Conservation (phyloP, 2,329 filamentous ascomycete genomes). For the Bipolaris oryzae region DNA sequence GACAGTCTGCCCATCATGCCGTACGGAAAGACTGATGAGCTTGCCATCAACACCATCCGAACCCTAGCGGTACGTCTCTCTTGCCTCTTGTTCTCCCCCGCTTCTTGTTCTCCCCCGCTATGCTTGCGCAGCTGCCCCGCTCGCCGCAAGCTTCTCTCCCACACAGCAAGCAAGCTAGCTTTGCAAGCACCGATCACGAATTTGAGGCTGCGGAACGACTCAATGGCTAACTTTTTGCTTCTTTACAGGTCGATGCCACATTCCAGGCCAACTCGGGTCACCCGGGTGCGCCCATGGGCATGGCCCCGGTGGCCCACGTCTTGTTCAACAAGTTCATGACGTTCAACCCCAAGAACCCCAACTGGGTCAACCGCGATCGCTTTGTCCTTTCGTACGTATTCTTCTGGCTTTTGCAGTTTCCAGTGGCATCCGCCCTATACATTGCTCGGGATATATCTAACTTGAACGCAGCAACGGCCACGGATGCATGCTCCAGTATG, state of each 20-base stretch:
- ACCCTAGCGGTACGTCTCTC: constrained; percentile 80
- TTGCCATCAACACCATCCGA: constrained; percentile 98
- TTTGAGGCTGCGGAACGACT: neutral
- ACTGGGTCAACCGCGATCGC: constrained; percentile 96
- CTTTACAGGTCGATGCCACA: constrained; percentile 89
- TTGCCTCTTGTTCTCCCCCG: constrained; percentile 20
- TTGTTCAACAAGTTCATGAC: constrained; percentile 99
- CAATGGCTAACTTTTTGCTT: constrained; percentile 42
- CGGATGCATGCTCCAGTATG: constrained; percentile 99
- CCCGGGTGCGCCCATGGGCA: constrained; percentile 95
- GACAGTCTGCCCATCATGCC: constrained; percentile 68
- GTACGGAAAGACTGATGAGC: constrained; percentile 84
- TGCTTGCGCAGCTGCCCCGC: constrained; percentile 34
- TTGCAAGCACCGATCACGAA: constrained; percentile 2
- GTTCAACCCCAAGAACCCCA: constrained; percentile 99
- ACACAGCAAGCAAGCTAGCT: constrained; percentile 24
- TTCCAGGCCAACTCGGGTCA: constrained; percentile 95
- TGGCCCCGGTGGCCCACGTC: constrained; percentile 96
- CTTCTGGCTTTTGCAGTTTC: neutral
- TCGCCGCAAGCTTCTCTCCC: constrained; percentile 12
- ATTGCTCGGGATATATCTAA: neutral
- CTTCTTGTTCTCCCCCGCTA: constrained; percentile 23
- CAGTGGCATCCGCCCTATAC: neutral
- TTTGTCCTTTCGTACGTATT: constrained; percentile 95
- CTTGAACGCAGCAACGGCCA: constrained; percentile 81